phyloP scores from a whole-genome alignment of 1,284 basidiomycete species.

The Cryptococcus wingfieldii region DNA sequence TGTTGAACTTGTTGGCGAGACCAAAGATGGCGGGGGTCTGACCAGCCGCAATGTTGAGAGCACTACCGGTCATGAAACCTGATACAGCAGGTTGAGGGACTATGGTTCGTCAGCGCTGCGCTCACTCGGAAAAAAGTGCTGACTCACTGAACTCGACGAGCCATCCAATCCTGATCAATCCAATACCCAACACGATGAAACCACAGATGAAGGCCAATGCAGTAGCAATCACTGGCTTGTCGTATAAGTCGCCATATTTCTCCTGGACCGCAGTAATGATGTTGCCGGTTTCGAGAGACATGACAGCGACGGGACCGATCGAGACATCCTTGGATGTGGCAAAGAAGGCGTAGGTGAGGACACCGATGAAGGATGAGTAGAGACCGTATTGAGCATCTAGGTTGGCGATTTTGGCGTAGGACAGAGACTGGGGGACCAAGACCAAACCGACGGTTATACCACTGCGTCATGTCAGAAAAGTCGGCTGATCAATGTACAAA shows the following conservation, averaged over 20 bases:
- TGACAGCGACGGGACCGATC: slow-evolving; percentile 94
- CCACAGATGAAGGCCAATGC: slow-evolving; percentile 83
- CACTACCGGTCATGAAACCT: slow-evolving; percentile 77
- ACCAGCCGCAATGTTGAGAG: slow-evolving; percentile 77
- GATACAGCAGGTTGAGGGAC: slow-evolving; percentile 71
- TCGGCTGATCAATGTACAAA: background rate
- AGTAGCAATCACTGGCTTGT: slow-evolving; percentile 71
- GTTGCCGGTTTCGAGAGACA: slow-evolving; percentile 81
- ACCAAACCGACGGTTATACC: slow-evolving; percentile 87
- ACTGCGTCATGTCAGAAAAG: slow-evolving; percentile 20
- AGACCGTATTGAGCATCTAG: slow-evolving; percentile 84
- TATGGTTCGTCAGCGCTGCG: slow-evolving; percentile 1
- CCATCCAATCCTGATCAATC: slow-evolving; percentile 89
- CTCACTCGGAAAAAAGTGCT: slow-evolving; percentile 50
- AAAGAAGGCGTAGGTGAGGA: slow-evolving; percentile 35
- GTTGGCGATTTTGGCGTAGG: slow-evolving; percentile 70
- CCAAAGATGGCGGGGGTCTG: slow-evolving; percentile 85
- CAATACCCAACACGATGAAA: slow-evolving; percentile 87
- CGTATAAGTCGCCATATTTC: slow-evolving; percentile 53
- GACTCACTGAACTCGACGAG: slow-evolving; percentile 81
- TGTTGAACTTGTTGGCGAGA: slow-evolving; percentile 67
- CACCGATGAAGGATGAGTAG: slow-evolving; percentile 91
- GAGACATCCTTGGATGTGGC: slow-evolving; percentile 94
- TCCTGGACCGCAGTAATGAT: slow-evolving; percentile 66
- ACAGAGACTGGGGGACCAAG: slow-evolving; percentile 71